phyloP scores from a whole-genome alignment of 75 land plant species.

The Cupressus sempervirens region DNA sequence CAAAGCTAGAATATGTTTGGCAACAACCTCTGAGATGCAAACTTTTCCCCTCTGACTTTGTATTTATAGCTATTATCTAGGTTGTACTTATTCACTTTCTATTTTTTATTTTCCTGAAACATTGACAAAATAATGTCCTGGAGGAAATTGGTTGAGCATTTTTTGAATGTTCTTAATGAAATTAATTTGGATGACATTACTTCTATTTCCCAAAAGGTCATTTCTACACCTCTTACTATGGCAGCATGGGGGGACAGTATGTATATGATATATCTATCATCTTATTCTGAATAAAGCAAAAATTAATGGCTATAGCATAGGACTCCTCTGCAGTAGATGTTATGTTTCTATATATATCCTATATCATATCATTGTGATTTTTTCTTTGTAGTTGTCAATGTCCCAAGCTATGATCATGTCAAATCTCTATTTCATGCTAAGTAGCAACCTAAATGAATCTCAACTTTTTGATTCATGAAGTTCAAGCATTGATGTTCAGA shows the following conservation, averaged over 20 bases:
- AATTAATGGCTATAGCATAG: background rate
- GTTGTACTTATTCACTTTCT: background rate
- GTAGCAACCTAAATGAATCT: background rate
- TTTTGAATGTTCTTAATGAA: constrained; percentile 54
- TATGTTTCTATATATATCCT: constrained; percentile 2
- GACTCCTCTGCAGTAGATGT: background rate
- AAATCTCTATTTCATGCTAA: constrained; percentile 36
- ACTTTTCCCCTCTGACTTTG: background rate
- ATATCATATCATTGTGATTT: background rate
- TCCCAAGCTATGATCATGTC: constrained; percentile 78
- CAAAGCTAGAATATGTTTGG: background rate
- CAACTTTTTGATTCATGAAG: background rate
- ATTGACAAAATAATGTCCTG: background rate
- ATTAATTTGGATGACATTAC: constrained; percentile 75
- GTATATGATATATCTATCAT: background rate
- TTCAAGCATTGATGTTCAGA: background rate
- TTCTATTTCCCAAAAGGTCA: constrained; percentile 52
- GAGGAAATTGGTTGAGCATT: constrained; percentile 76
- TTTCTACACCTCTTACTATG: constrained; percentile 88
- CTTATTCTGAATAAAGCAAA: background rate
- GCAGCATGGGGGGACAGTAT: constrained; percentile 91
- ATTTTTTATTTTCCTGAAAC: background rate
- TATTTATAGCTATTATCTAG: background rate
- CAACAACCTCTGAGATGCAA: background rate
- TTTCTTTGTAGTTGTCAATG: constrained; percentile 45